Percentiles rank a stretch among this genome's conserved stretches.
Conservation (phyloP, 2,329 filamentous ascomycete species). For the Xylariaceae sp. region DNA sequence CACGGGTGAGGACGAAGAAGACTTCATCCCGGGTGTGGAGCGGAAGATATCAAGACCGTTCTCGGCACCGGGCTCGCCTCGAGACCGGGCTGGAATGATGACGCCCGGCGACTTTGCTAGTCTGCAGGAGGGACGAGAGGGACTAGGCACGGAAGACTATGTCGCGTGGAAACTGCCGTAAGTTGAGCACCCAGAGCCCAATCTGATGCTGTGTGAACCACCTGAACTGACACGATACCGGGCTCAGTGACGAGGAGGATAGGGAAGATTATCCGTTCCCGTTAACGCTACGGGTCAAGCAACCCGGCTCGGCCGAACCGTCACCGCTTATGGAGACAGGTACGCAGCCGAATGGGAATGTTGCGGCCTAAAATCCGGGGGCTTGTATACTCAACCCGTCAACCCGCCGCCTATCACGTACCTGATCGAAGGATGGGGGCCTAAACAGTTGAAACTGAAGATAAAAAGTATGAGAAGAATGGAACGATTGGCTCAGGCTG, state of each 20-base stretch:
- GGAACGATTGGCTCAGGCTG: too few relatives aligned
- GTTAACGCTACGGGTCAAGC: constrained; percentile 48
- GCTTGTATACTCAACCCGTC: too few relatives aligned
- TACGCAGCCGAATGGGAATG: constrained; percentile 36
- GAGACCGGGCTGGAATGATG: constrained; percentile 94
- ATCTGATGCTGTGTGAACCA: background rate
- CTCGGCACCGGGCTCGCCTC: constrained; percentile 87
- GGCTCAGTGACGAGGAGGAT: constrained; percentile 80
- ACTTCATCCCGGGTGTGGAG: constrained; percentile 87
- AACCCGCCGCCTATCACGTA: too few relatives aligned
- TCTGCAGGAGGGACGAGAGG: constrained; percentile 88
- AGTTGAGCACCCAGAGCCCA: constrained; percentile 42
- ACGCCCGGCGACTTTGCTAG: constrained; percentile 97
- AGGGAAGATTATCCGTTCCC: constrained; percentile 64
- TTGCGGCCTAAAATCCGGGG: too few relatives aligned
- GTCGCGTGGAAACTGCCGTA: constrained; percentile 97
- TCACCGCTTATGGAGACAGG: constrained; percentile 38
- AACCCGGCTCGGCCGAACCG: constrained; percentile 28
- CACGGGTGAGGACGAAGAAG: constrained; percentile 70
- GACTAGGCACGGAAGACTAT: constrained; percentile 92
- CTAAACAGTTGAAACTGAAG: too few relatives aligned
- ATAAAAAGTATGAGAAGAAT: too few relatives aligned
- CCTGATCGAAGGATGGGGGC: too few relatives aligned
- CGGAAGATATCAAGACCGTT: constrained; percentile 93
- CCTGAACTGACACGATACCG: constrained; percentile 28